Percentiles rank a stretch among this genome's conserved stretches.
Evolutionary conservation across 2,329 filamentous ascomycete species (phyloP).

Genomic region (Botrytis hyacinthi): DNA sequence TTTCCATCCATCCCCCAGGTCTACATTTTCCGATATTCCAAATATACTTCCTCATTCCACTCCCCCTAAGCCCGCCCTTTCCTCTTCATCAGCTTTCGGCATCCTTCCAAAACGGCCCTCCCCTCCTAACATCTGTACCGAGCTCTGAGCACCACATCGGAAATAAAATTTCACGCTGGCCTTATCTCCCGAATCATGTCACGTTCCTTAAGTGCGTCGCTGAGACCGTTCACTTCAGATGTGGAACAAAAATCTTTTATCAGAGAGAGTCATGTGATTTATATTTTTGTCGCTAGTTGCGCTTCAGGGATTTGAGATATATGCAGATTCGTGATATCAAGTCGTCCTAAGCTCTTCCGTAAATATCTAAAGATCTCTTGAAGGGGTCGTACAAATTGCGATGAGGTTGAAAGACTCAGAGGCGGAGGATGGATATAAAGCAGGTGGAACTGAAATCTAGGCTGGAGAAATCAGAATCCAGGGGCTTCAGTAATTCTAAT

Average conservation of each 20-base stretch:
- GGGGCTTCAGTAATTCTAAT: too few species aligned
- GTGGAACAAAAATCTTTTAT: not conserved
- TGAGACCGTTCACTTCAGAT: not conserved
- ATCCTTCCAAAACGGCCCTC: too few species aligned
- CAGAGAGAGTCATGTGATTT: not conserved
- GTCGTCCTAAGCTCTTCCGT: too few species aligned
- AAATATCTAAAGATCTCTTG: too few species aligned
- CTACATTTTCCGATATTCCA: rapidly evolving
- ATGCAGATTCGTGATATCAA: too few species aligned
- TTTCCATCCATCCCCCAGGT: not conserved
- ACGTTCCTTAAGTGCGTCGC: not conserved
- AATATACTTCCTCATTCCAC: not conserved
- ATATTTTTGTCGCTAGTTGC: not conserved
- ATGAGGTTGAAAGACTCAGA: too few species aligned
- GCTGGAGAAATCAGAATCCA: too few species aligned
- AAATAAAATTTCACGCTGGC: not conserved
- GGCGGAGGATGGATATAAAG: too few species aligned
- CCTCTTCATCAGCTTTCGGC: not conserved
- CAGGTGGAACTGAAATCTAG: too few species aligned
- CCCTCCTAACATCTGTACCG: too few species aligned
- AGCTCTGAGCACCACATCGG: not conserved
- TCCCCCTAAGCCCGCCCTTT: rapidly evolving
- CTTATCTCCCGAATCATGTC: not conserved
- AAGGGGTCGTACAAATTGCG: too few species aligned
- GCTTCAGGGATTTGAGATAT: too few species aligned